Evolutionary conservation across 2,329 filamentous ascomycete species (phyloP).

Genomic region (Diaporthe eres): DNA sequence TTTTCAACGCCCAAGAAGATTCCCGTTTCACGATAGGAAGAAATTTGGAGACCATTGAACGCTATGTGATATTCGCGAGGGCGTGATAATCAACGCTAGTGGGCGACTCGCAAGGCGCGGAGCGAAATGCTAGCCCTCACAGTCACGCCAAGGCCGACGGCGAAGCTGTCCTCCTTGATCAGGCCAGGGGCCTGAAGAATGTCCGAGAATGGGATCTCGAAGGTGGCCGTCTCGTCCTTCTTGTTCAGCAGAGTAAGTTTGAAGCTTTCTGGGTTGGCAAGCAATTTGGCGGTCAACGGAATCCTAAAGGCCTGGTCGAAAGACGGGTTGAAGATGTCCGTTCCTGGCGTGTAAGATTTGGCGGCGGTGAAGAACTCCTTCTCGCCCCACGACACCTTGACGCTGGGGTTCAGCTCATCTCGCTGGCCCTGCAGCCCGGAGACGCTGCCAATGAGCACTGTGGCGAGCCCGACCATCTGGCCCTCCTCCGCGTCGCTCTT

Average conservation of each 20-base stretch:
- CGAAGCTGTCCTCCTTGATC: slow-evolving; percentile 51
- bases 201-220: slow-evolving; percentile 54
- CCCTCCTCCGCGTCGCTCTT: slow-evolving; percentile 46
- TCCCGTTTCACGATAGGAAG: background rate
- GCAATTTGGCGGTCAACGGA: slow-evolving; percentile 52
- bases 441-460: slow-evolving; percentile 59
- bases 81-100: background rate
- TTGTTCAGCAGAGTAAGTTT: slow-evolving; percentile 54
- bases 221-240: slow-evolving; percentile 50
- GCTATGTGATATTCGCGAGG: background rate
- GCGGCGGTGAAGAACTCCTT: slow-evolving; percentile 58
- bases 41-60: background rate
- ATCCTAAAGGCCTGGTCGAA: slow-evolving; percentile 62
- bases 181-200: slow-evolving; percentile 51
- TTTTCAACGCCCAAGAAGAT: background rate
- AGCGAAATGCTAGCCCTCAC: slow-evolving; percentile 55
- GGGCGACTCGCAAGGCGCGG: slow-evolving; percentile 47
- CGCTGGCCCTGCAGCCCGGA: slow-evolving; percentile 58
- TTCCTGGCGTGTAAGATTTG: slow-evolving; percentile 59
- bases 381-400: slow-evolving; percentile 58
- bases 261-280: slow-evolving; percentile 49
- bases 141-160: slow-evolving; percentile 52
- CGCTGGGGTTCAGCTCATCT: slow-evolving; percentile 60
- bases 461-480: slow-evolving; percentile 57
- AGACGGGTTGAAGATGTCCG: slow-evolving; percentile 62